Evolutionary conservation across 768 basidiomycete genomes (phyloP), one percentile per base, ranked within the genome.

Genomic region (Leccinum variicolor): DNA sequence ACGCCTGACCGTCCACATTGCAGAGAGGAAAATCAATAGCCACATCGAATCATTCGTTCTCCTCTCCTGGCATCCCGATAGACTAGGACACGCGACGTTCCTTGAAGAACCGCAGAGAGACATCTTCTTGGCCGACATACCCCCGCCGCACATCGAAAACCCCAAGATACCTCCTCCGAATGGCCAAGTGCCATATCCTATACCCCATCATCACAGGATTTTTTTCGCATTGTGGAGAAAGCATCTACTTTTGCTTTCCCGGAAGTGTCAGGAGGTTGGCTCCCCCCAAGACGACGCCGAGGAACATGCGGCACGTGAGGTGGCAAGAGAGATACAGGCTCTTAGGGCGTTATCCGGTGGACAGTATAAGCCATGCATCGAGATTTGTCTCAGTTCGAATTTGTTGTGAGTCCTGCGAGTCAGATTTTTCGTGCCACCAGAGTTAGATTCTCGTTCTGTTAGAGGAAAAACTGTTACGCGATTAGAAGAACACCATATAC

Each of bases 1-100:
- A 8, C 80, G 84, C 2, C 63, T 92, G n/a, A 94, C 92, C 0
- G 68, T 93, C 36, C 92, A 94, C 69, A 86, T 93, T 52, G 90
- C 92, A 2, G 92, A 94, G 80, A 89, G 87, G 85, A 85, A 84
- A 80, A 0, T 55, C 56, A 8, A 64, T 72, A 26, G 84, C 83
- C 66, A 72, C 83, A 74, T 77, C 52, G 92, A 94, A 58, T 87
- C 86, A 1, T 70, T 81, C 9, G 67, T 74, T 36, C 73, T 93
- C 13, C 79, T 93, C 0, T 81, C 82, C 1, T 85, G 79, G 69
- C 69, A 72, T 21, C 91, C 91, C 0, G 77, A 86, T 52, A 77
- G 92, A 45, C 75, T 94, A 0, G 89, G 92, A 0, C 92, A 94
- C 59, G 92, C 89, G 3, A 93, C 92, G 0, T 92, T 89, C 72